These are phyloP conservation scores for Claviceps cyperi DNA, from an alignment of 2,329 filamentous ascomycete genomes.

Conservation along the genomic window DNA sequence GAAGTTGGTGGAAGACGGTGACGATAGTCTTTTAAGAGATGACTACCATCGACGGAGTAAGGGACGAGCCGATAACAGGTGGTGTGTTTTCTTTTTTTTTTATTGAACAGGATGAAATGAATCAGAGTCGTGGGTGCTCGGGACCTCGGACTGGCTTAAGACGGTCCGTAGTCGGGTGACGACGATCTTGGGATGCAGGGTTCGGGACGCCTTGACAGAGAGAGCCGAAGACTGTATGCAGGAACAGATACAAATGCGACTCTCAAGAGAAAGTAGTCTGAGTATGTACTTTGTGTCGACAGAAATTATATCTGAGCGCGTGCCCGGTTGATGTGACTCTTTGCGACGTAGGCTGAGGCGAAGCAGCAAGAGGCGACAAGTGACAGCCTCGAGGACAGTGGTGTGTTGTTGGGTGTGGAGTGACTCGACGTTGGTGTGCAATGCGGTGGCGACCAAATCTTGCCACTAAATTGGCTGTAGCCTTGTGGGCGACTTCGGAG, in stretches of 20 bases:
- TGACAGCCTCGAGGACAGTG: conserved; percentile 3
- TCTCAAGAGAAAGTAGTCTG: conserved; percentile 1
- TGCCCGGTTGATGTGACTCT: conserved; percentile 19
- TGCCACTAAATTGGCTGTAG: conserved; percentile 8
- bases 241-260: conserved; percentile 14
- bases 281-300: conserved; percentile 3
- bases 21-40: conserved; percentile 17
- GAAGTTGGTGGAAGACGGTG: conserved; percentile 9
- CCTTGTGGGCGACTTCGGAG: conserved; percentile 22
- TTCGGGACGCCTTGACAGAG: background rate
- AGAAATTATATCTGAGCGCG: conserved; percentile 17
- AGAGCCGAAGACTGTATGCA: conserved; percentile 13
- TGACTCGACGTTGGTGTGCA: conserved; percentile 4
- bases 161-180: background rate
- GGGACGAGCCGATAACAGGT: conserved; percentile 1
- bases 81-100: background rate
- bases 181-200: background rate
- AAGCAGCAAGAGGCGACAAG: conserved; percentile 12
- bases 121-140: background rate
- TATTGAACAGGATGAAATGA: background rate
- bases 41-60: conserved; percentile 20
- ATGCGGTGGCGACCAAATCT: conserved; percentile 19
- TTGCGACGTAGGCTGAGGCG: conserved; percentile 16
- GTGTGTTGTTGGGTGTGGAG: background rate
- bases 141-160: background rate